Conservation (phyloP, 192 early-diverging fungal species). For the Piromyces finnis region DNA sequence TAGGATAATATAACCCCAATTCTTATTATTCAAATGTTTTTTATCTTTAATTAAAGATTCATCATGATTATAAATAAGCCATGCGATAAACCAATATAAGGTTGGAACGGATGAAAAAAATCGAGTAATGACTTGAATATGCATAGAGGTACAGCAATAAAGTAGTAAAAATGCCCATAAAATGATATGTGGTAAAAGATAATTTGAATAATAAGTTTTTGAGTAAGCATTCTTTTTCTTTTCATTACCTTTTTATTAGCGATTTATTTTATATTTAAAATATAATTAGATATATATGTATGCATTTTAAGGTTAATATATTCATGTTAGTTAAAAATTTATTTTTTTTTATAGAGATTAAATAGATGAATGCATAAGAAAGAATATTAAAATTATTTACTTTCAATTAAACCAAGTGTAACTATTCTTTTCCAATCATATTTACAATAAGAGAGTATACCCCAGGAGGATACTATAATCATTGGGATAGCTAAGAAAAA, state of each 20-base stretch:
- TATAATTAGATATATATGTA: too few relatives aligned
- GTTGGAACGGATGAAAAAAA: slow-evolving; percentile 64
- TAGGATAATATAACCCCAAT: slow-evolving; percentile 13
- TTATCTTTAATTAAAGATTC: background rate
- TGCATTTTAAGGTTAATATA: too few relatives aligned
- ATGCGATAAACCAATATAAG: slow-evolving; percentile 64
- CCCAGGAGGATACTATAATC: slow-evolving; percentile 36
- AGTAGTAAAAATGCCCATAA: slow-evolving; percentile 46
- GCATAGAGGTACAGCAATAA: slow-evolving; percentile 52
- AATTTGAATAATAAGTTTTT: slow-evolving; percentile 1
- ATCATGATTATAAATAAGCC: slow-evolving; percentile 13
- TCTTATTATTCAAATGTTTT: background rate
- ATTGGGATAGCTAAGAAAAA: slow-evolving; percentile 74
- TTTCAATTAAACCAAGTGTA: slow-evolving; percentile 31
- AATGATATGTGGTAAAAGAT: slow-evolving; percentile 40
- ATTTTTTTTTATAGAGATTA: too few relatives aligned
- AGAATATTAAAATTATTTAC: too few relatives aligned
- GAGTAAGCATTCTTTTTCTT: background rate
- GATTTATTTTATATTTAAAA: background rate
- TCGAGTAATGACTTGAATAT: slow-evolving; percentile 77
- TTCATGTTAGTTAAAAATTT: too few relatives aligned
- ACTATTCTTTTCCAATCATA: slow-evolving; percentile 29
- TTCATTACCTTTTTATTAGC: background rate
- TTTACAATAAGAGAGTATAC: slow-evolving; percentile 30
- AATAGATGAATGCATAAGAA: too few relatives aligned